These are phyloP conservation scores for Cinchona pubescens DNA, from an alignment of 257 asterid genomes.

Conservation along the genomic window DNA sequence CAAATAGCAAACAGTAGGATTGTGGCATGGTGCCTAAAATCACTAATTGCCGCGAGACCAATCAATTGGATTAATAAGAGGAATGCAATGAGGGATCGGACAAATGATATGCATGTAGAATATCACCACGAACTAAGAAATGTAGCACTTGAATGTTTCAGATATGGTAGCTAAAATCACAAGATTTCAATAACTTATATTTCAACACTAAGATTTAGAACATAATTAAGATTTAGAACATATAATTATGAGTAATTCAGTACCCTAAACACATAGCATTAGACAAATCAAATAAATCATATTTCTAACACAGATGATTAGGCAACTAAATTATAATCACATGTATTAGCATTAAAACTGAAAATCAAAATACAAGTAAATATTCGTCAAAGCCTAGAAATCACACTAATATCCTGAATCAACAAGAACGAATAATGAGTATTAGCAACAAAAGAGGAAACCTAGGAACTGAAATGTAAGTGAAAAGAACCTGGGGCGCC, in stretches of 20 bases:
- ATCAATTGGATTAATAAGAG: neutral
- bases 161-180: neutral
- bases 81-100: neutral
- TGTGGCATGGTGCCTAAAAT: too few species aligned
- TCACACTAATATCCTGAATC: neutral
- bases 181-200: neutral
- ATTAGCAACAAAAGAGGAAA: too few species aligned
- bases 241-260: neutral
- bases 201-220: neutral
- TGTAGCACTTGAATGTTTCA: neutral
- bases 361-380: too few species aligned
- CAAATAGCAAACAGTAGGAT: too few species aligned
- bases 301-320: too few species aligned
- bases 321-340: too few species aligned
- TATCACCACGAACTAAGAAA: neutral
- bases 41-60: neutral
- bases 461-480: too few species aligned
- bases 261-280: neutral
- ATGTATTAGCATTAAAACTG: too few species aligned
- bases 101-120: neutral
- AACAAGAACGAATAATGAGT: too few species aligned
- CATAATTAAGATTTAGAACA: too few species aligned
- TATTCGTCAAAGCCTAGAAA: too few species aligned
- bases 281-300: neutral
- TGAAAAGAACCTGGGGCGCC: constrained; percentile 40